phyloP scores from a whole-genome alignment of 176 grass and related monocot species.

The Lolium rigidum region DNA sequence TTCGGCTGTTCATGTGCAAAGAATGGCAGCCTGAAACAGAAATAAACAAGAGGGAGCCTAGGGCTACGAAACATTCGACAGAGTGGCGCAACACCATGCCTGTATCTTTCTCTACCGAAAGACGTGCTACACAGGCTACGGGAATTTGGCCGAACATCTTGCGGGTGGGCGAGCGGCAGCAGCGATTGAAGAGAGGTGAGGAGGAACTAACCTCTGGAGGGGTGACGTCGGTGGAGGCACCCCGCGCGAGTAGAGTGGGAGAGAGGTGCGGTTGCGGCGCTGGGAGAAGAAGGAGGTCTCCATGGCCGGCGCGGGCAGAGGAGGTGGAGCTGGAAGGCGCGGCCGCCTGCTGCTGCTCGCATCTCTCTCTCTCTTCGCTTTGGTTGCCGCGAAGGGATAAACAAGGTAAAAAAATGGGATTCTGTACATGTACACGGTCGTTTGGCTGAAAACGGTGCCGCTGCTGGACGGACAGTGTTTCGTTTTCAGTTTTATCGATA shows the following conservation, averaged over 20 bases:
- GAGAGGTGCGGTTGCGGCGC: background rate
- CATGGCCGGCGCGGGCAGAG: constrained; percentile 23
- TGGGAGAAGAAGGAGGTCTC: background rate
- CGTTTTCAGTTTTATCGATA: no score
- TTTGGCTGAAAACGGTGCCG: no score
- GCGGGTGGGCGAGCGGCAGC: no score
- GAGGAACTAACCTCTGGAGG: constrained; percentile 27
- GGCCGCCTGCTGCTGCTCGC: constrained; percentile 45
- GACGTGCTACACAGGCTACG: no score
- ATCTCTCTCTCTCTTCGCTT: no score
- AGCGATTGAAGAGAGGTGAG: no score
- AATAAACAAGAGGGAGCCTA: background rate
- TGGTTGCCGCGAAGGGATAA: constrained; percentile 10
- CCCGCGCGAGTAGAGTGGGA: background rate
- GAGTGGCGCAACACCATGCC: background rate
- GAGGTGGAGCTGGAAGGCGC: constrained; percentile 45
- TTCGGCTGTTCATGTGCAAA: background rate
- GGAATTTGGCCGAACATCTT: constrained; percentile 28
- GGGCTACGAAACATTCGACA: background rate
- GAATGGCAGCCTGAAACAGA: background rate
- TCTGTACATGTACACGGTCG: background rate
- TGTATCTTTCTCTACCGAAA: background rate
- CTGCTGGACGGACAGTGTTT: no score
- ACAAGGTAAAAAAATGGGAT: background rate
- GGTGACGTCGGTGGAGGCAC: background rate